Percentiles rank a stretch among this genome's conserved stretches.
Conservation (phyloP, 1,284 basidiomycete genomes). For the Ustilago lituana region DNA sequence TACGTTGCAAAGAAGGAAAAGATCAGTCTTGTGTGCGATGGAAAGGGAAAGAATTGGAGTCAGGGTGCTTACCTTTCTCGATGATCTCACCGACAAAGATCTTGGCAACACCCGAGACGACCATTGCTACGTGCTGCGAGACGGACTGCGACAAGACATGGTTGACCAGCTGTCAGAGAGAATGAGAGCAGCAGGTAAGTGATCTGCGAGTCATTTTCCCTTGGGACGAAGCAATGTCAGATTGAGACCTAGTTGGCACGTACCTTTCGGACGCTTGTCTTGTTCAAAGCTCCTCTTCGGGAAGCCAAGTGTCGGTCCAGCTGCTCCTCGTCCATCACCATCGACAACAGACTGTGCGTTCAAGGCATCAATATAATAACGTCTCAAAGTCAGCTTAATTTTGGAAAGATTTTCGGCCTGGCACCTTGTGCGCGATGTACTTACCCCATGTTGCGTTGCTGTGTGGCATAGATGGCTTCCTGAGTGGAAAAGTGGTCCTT, state of each 20-base stretch:
- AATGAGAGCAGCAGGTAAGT: no score
- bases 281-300: conserved; percentile 81
- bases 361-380: no score
- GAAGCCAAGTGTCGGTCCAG: conserved; percentile 89
- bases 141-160: conserved; percentile 80
- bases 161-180: conserved; percentile 78
- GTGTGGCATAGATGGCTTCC: conserved; percentile 65
- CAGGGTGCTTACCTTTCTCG: conserved; percentile 75
- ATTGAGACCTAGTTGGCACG: no score
- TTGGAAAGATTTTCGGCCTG: no score
- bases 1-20: background rate
- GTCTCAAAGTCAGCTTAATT: no score
- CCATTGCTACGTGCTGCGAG: conserved; percentile 83
- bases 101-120: conserved; percentile 86
- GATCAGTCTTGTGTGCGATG: background rate
- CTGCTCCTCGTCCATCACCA: conserved; percentile 83
- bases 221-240: no score
- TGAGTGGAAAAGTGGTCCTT: conserved; percentile 56
- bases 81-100: conserved; percentile 92
- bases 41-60: background rate
- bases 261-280: conserved; percentile 82
- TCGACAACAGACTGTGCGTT: conserved; percentile 75
- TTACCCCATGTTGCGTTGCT: conserved; percentile 64
- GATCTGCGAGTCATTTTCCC: no score
- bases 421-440: no score